Evolutionary conservation across 2,329 filamentous ascomycete genomes (phyloP), one percentile per base, ranked within the genome.

Genomic region (Stromatinia cepivora): DNA sequence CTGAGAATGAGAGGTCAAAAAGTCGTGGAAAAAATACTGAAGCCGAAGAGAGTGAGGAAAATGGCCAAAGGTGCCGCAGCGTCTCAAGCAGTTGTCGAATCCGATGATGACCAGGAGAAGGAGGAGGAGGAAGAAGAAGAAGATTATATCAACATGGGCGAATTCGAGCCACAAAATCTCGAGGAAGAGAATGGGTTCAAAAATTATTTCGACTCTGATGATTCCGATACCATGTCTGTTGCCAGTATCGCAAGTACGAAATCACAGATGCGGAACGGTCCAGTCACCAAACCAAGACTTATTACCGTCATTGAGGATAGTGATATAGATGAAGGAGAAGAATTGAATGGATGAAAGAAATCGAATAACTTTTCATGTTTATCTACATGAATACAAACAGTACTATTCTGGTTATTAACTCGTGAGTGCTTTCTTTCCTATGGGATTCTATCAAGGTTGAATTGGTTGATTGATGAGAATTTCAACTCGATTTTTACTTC

Each of bases 1-100:
- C 80, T 97, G 62, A 85, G 94, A 45, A 82, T 87, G 48, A 85
- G 92, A 34, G 93, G 90, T 0, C 80, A 84, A 67, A 90, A 90
- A 69, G 90, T 93, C 73, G 81, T 94, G 0, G 85, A 88, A 53
- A 88, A 88, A 73, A 75, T 97, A 36, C 83, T 93, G 74, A 92
- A 87, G 78, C 81, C 54, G 0, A 76, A 73, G 46, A 71, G 73
- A 67, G 66, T 48, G 0, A 69, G 64, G 28, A 74, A 73, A 13
- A 15, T 4, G 48, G 70, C 22, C 0, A 72, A 69, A 36, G 65
- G 46, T 22, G 63, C 46, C 0, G n/a, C 64, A 13, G 57, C 72
- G 17, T 75, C 74, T 28, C 72, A 74, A 28, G 61, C 66, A 3
- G 31, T 66, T 15, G 69, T 71, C 13, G 67, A 70, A 6, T n/a